Base-by-base conservation (phyloP, 768 basidiomycete species). In the Pulveroboletus sp. region DNA sequence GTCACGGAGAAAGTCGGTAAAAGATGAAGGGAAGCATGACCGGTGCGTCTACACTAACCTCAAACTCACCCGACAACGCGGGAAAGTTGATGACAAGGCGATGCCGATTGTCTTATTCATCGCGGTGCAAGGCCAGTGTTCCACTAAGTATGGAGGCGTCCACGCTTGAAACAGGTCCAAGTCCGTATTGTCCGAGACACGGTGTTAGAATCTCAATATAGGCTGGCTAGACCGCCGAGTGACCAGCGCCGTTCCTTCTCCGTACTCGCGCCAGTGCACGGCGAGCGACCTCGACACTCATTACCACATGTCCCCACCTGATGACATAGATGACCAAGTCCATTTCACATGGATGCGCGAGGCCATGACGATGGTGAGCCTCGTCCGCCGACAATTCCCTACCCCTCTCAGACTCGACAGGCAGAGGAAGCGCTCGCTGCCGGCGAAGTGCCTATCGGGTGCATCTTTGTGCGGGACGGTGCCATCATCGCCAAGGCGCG, bases 371-470 rank as follows among this genome's bases (percentile, higher is more conserved):
- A 93, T 94, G 92, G 93, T 85, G 56, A 60, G 73, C 27, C 9
- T 7, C 23, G 8, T 41, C 22, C 37, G 13, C 19, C 8, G 0
- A 41, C 12, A 36, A 7, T 19, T 4, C 9, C 11, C 12, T 46
- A 17, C 44, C 34, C 20, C 30, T 55, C 48, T 61, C 36, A 61
- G 20, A n/a, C 17, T 23, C 24, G 37, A 45, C 57, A 89, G 89
- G 89, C 89, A 42, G 81, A 88, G 58, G 91, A 97, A 67, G 96
- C 96, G 5, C 71, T 97, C 23, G 73, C 76, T 26, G 82, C 85
- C 1, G 76, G 80, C 20, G 96, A 99, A 70, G 96, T 98, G 5
- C 96, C 96, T 2, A 94, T 99, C 1, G 96, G 96, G 19, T 97
- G 96, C 58, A 81, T 99, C 8, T 96, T 98, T 58, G 89, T 98